Evolutionary conservation across 805 yeast genomes (phyloP), one percentile per base, ranked within the genome.

Genomic region (Candida piceae): DNA sequence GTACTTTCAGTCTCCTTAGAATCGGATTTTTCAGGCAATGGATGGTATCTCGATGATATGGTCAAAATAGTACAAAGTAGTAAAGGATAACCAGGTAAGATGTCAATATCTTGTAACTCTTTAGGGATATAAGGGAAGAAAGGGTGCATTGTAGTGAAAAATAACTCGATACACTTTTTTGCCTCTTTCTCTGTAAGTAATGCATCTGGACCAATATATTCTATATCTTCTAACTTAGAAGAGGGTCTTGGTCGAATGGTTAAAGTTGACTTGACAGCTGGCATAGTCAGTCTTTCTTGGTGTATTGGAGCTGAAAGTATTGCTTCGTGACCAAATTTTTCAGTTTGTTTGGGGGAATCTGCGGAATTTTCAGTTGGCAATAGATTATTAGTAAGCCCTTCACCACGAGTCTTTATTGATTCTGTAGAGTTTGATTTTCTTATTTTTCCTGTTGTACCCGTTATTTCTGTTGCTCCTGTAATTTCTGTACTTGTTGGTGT

Each of bases 61-160:
- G 96, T 84, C 30, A 89, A 63, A 10, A 89, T 78, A 1, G 95
- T 80, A 55, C 93, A 83, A 20, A 88, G 58, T 29, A 89, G 65
- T 44, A 89, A 77, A 2, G 96, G 96, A 57, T 84, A 84, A 4
- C 80, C 80, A 1, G 88, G 80, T 23, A 89, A 61, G 6, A 72
- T 75, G 30, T 74, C 72, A 0, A 85, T 74, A 36, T 76, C 69
- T 34, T 80, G 89, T 27, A 88, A 55, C 44, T 82, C 84, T 21
- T 69, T 64, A 1, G 96, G 96, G 27, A 90, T 71, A 53, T 80
- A 84, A 1, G 97, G 97, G 62, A 84, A 89, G 57, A 78, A 89
- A 2, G 96, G 96, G 58, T 86, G 94, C 78, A 89, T 74, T 3
- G 87, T 76, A 4, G 75, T 58, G 55, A 85, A 85, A 58, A 84